Evolutionary conservation across 257 asterid species (phyloP), one percentile per base, ranked within the genome.

Genomic region (Nicotiana undulata): DNA sequence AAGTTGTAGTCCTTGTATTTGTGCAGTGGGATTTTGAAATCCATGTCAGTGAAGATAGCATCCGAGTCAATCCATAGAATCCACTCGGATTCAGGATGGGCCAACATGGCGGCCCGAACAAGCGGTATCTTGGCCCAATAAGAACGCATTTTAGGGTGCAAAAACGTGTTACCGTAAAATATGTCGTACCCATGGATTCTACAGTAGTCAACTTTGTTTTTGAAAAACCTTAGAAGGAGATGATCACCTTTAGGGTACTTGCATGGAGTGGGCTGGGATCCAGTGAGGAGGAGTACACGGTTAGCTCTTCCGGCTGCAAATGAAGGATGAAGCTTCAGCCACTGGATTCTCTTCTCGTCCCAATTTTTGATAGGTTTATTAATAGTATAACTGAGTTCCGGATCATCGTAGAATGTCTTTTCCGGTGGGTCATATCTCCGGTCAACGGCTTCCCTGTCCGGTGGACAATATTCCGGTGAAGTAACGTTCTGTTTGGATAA

Each of bases 41-140:
- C 98, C 97, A 94, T 91, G 78, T 94, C 95, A 0, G 98, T 92
- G 52, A 94, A 90, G 6, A 92, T 85, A 0, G 98, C 98, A 28
- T 92, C 97, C 2, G 95, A 92, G 31, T 94, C 98, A 49, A 94
- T 44, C 98, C 97, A 94, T 77, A 90, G 83, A 32, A 92, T 66
- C 97, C 98, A 94, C 84, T 92, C 98, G 1, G 79, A 74, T 49
- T 92, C 92, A 1, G 98, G 98, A 24, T 90, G 97, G 63, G 97
- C 95, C 84, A 94, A 9, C 98, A 94, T 94, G 1, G 98, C 87
- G 11, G 93, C 94, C 82, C 92, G 85, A 29, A 89, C 82, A 2
- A 89, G 6, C 6, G 98, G 94, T 9, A 91, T 85, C 75, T 94
- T 94, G 3, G 94, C 90, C 98, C 98, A 93, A 65, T 40, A 88